These are phyloP conservation scores for Trichoderma koningiopsis DNA, from an alignment of 2,329 filamentous ascomycete genomes.

Conservation along the genomic window DNA sequence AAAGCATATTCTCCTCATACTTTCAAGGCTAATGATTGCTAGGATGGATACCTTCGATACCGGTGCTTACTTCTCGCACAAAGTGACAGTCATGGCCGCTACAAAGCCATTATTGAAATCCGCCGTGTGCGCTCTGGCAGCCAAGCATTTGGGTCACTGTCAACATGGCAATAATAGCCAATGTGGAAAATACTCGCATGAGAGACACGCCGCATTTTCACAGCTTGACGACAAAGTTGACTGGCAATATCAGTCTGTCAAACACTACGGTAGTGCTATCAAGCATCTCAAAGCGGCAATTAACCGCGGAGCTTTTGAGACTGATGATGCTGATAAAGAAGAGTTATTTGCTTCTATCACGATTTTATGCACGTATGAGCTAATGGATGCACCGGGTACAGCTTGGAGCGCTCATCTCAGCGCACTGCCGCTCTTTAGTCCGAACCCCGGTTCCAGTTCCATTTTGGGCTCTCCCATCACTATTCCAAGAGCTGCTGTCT, in stretches of 20 bases:
- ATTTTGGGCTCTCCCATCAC: conserved; percentile 13
- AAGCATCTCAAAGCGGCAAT: conserved; percentile 12
- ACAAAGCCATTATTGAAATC: conserved; percentile 17
- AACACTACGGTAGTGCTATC: conserved; percentile 11
- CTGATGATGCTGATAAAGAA: conserved; percentile 8
- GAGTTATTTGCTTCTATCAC: conserved; percentile 15
- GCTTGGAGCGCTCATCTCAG: conserved; percentile 23
- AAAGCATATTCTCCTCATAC: no score
- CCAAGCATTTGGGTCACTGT: conserved; percentile 9
- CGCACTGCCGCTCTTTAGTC: conserved; percentile 7
- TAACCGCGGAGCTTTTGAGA: conserved; percentile 11
- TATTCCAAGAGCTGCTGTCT: conserved; percentile 13
- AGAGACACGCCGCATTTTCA: background rate
- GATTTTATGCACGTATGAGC: conserved; percentile 12
- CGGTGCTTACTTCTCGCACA: conserved; percentile 15
- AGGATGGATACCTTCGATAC: conserved; percentile 23
- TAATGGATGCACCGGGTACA: conserved; percentile 16
- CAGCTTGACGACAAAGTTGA: background rate
- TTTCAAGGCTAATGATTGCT: background rate
- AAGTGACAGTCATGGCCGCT: conserved; percentile 14
- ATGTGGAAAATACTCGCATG: background rate
- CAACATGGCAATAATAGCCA: background rate
- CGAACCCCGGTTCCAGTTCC: background rate
- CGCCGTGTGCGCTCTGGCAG: conserved; percentile 11
- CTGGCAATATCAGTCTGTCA: conserved; percentile 17